These are phyloP conservation scores for Umbelopsis sp. DNA, from an alignment of 192 early-diverging fungal genomes.

Conservation along the genomic window DNA sequence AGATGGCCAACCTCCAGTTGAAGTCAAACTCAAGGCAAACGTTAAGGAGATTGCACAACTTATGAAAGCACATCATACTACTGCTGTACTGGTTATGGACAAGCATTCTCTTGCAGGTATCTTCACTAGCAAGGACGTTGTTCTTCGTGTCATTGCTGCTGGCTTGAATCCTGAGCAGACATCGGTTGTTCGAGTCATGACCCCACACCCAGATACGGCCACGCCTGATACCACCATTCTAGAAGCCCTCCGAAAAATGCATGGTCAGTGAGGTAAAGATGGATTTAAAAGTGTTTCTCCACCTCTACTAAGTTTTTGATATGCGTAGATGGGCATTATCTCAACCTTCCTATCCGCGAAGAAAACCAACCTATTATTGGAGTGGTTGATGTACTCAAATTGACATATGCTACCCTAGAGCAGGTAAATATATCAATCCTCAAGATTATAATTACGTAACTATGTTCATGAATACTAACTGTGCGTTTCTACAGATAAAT, in stretches of 20 bases:
- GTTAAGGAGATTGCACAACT: constrained; percentile 73
- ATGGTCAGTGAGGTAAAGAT: constrained; percentile 46
- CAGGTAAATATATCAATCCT: constrained; percentile 55
- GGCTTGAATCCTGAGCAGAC: constrained; percentile 86
- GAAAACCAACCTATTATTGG: constrained; percentile 72
- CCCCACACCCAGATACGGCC: constrained; percentile 84
- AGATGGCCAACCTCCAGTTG: constrained; percentile 60
- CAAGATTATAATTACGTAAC: not conserved
- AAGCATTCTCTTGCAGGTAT: constrained; percentile 82
- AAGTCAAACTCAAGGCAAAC: constrained; percentile 64
- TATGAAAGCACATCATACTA: constrained; percentile 75
- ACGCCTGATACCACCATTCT: constrained; percentile 71
- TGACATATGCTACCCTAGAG: constrained; percentile 82
- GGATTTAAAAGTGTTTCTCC: not conserved
- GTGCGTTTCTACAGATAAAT: constrained; percentile 36
- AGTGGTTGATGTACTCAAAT: constrained; percentile 79
- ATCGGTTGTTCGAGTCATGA: constrained; percentile 97
- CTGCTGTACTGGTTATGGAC: constrained; percentile 77
- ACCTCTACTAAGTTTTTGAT: not conserved
- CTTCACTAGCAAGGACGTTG: constrained; percentile 84
- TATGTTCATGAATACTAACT: not conserved
- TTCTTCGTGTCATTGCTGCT: constrained; percentile 86
- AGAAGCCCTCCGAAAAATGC: constrained; percentile 84
- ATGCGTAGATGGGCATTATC: constrained; percentile 73
- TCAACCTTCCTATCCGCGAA: constrained; percentile 78